phyloP scores from a whole-genome alignment of 345 rosid species.

The Viola odorata region DNA sequence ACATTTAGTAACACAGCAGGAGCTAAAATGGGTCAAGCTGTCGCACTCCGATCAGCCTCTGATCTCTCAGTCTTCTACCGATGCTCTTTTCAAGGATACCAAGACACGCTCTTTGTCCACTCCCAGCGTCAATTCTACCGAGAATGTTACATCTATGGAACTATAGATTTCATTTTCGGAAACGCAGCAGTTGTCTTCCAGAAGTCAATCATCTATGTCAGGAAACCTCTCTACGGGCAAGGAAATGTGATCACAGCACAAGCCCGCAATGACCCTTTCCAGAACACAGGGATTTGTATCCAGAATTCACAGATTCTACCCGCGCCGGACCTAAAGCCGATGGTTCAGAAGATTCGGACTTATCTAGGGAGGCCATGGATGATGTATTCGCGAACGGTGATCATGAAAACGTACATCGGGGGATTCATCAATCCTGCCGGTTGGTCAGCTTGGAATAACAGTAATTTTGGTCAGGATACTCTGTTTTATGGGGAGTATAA shows the following conservation, averaged over 20 bases:
- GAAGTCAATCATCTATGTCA: slow-evolving; percentile 48
- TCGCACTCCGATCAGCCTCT: slow-evolving; percentile 75
- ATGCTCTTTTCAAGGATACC: slow-evolving; percentile 68
- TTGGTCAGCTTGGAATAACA: slow-evolving; percentile 42
- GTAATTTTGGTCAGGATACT: slow-evolving; percentile 28
- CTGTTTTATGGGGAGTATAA: slow-evolving; percentile 41
- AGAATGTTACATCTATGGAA: slow-evolving; percentile 73
- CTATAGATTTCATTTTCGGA: slow-evolving; percentile 81
- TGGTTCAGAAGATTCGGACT: slow-evolving; percentile 34
- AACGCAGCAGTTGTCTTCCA: slow-evolving; percentile 86
- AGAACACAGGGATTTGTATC: slow-evolving; percentile 70
- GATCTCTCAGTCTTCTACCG: slow-evolving; percentile 82
- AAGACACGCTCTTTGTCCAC: slow-evolving; percentile 76
- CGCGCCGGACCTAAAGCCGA: slow-evolving; percentile 51
- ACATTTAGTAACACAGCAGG: slow-evolving; percentile 75
- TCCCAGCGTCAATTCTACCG: slow-evolving; percentile 81
- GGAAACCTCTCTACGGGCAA: slow-evolving; percentile 59
- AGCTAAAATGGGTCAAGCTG: slow-evolving; percentile 69
- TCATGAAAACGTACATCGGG: slow-evolving; percentile 44
- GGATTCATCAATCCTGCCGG: slow-evolving; percentile 49
- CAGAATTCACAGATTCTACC: slow-evolving; percentile 56
- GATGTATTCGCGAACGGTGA: slow-evolving; percentile 54
- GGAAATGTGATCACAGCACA: slow-evolving; percentile 71
- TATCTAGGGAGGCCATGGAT: slow-evolving; percentile 81
- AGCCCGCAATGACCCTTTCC: slow-evolving; percentile 64